These are phyloP conservation scores for Cryptosporidium ubiquitum DNA, from an alignment of 169 alveolate species.

Conservation along the genomic window DNA sequence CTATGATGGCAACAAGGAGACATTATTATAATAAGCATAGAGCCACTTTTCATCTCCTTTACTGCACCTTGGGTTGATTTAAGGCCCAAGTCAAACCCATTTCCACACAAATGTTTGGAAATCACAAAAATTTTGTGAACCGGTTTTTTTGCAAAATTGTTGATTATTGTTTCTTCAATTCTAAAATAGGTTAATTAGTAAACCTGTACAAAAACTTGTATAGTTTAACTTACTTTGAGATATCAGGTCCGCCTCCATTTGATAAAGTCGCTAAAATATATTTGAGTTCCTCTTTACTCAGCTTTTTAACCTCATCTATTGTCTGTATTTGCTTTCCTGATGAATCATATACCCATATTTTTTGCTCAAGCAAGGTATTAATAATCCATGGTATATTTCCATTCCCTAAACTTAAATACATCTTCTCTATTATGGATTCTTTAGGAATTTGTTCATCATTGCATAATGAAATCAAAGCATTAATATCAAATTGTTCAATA, in stretches of 20 bases:
- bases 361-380: neutral
- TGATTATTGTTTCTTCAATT: slow-evolving; percentile 17
- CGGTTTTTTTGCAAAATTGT: slow-evolving; percentile 1
- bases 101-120: slow-evolving; percentile 69
- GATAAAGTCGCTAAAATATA: slow-evolving; percentile 22
- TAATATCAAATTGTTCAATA: slow-evolving; percentile 49
- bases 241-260: slow-evolving; percentile 64
- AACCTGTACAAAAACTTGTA: neutral
- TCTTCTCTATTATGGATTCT: neutral
- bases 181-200: neutral
- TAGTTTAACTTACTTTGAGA: slow-evolving; percentile 48
- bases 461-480: slow-evolving; percentile 15
- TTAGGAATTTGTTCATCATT: neutral
- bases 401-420: slow-evolving; percentile 22
- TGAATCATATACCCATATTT: slow-evolving; percentile 29
- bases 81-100: slow-evolving; percentile 61
- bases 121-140: slow-evolving; percentile 15
- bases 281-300: slow-evolving; percentile 19
- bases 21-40: slow-evolving; percentile 22
- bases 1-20: slow-evolving; percentile 65
- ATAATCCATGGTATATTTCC: slow-evolving; percentile 60
- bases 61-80: neutral
- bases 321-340: neutral
- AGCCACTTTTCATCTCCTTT: slow-evolving; percentile 21
- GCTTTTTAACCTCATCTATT: neutral